phyloP scores from a whole-genome alignment of 2,329 filamentous ascomycete genomes.

The Elsinoe fawcettii region DNA sequence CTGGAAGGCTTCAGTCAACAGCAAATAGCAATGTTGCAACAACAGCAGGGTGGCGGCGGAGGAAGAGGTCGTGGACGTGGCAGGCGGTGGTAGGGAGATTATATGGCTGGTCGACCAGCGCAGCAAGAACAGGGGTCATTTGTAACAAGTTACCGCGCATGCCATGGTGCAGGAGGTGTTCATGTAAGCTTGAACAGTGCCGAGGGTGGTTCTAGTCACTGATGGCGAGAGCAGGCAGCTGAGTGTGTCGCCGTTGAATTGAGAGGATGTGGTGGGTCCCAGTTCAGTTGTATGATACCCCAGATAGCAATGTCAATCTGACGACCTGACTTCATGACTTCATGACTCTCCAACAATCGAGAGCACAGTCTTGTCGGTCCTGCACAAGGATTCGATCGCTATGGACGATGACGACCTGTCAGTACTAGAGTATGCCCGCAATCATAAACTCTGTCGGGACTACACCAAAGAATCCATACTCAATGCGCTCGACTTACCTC shows the following conservation, averaged over 20 bases:
- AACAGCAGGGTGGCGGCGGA: slow-evolving; percentile 24
- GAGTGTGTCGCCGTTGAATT: not conserved
- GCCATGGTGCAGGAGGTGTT: not conserved
- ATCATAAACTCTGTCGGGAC: slow-evolving; percentile 36
- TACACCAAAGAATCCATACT: slow-evolving; percentile 23
- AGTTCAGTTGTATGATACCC: slow-evolving; percentile 11
- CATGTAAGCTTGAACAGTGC: not conserved
- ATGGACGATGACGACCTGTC: slow-evolving; percentile 27
- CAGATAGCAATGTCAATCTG: not conserved
- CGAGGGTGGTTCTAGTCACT: not conserved
- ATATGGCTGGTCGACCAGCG: not conserved
- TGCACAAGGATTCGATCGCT: not conserved
- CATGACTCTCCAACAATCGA: not conserved
- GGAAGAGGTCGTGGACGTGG: slow-evolving; percentile 27
- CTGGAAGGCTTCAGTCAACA: slow-evolving; percentile 30
- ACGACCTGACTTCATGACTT: not conserved
- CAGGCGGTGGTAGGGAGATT: slow-evolving; percentile 18
- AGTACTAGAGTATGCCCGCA: slow-evolving; percentile 42
- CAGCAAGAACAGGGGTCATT: too few relatives aligned
- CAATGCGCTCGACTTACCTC: not conserved
- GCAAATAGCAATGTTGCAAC: slow-evolving; percentile 31
- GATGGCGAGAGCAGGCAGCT: not conserved
- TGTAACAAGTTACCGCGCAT: not conserved
- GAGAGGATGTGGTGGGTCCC: not conserved
- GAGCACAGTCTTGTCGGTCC: not conserved